Evolutionary conservation across 208 protist species (phyloP), one percentile per base, ranked within the genome.

Genomic region (Leishmania arabica): DNA sequence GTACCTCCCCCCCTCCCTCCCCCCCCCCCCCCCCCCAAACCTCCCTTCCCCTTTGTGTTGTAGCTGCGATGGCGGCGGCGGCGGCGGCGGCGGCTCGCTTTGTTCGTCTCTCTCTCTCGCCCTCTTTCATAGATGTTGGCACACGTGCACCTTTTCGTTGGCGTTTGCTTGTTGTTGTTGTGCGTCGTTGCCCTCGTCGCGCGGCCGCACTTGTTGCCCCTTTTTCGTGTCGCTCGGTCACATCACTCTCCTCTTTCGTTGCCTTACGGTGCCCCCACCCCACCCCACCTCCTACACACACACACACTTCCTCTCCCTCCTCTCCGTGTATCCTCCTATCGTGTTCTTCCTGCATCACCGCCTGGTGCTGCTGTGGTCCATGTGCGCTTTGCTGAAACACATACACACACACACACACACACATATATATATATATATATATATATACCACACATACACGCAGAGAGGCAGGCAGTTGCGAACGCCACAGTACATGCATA

Each of bases 121-220:
- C n/a, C 62, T 66, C 62, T 40, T 66, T 66, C 62, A 66, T 66
- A 66, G 62, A 66, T 66, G n/a, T 15, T 40, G 13, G 62, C 62
- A 66, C 31, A 66, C 62, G 31, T 66, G 62, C 31, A 4, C 62
- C 11, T 13, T 37, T 40, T 34, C 13, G 31, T 7, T n/a, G 4
- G 15, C 11, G 1, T 40, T 40, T 9, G 3, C 31, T 31, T 34
- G 34, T 34, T 34, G 34, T 34, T 34, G 34, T 4, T 5, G n/a
- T n/a, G 9, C 31, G 13, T n/a, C 31, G 62, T 40, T 15, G 31
- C 4, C 62, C 11, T 40, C n/a, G 31, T 40, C 62, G 2, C 11
- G n/a, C 31, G 31, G n/a, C 31, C 31, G 31, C 31, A 66, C 13
- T 40, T 34, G 27, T 15, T 19, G 9, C 1, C 62, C 62, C 62